These are phyloP conservation scores for Vicia villosa DNA, from an alignment of 306 rosid species.

Conservation along the genomic window DNA sequence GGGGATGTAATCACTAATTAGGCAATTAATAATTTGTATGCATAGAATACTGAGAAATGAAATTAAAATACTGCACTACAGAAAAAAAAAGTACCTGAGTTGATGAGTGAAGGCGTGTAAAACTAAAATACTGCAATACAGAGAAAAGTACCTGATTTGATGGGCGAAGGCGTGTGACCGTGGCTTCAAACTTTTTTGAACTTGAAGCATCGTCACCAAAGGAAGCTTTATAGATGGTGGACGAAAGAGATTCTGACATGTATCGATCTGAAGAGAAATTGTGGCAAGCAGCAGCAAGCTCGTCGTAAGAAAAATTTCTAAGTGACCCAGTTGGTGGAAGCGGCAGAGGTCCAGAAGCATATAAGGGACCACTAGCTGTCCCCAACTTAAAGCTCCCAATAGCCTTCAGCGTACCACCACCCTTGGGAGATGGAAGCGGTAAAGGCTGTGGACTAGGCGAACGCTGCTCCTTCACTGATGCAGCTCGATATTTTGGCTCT, in stretches of 20 bases:
- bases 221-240: slow-evolving; percentile 24
- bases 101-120: slow-evolving; percentile 19
- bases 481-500: slow-evolving; percentile 16
- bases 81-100: slow-evolving; percentile 13
- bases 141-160: slow-evolving; percentile 26
- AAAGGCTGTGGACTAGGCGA: slow-evolving; percentile 14
- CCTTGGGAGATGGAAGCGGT: slow-evolving; percentile 26
- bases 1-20: not conserved
- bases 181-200: slow-evolving; percentile 28
- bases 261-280: slow-evolving; percentile 22
- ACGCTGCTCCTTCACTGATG: slow-evolving; percentile 3
- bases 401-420: slow-evolving; percentile 15
- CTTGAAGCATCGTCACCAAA: slow-evolving; percentile 23
- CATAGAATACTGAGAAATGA: not conserved
- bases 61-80: not conserved
- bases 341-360: slow-evolving; percentile 25
- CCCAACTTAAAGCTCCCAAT: slow-evolving; percentile 22
- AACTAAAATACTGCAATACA: not conserved
- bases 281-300: slow-evolving; percentile 23
- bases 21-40: not conserved
- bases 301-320: slow-evolving; percentile 8
- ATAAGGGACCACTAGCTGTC: not conserved
- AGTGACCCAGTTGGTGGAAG: slow-evolving; percentile 20
- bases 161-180: slow-evolving; percentile 24
- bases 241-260: slow-evolving; percentile 24